Base-by-base conservation (phyloP, 2,329 filamentous ascomycete species). In the Verticillium klebahnii region DNA sequence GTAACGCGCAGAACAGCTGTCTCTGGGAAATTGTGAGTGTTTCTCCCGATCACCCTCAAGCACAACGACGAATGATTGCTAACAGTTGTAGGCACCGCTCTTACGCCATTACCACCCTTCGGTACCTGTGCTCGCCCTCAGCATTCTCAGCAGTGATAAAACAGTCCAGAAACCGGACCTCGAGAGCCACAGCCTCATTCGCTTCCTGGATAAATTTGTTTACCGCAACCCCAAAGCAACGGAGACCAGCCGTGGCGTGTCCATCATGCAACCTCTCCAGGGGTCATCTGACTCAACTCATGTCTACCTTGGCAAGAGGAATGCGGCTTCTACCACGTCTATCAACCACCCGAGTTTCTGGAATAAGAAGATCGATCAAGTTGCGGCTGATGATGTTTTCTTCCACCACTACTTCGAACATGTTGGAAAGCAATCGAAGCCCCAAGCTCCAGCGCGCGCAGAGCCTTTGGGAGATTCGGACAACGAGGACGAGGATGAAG, bases 191-290 rank as follows among this genome's bases (percentile, higher is more conserved):
- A 95, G 92, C 1, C 84, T 99, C 57, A 95, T 95, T 71, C 90
- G 96, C 74, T 99, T 99, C 82, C 82, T 99, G 62, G 95, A 99
- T 77, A 93, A 96, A 69, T 99, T 99, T 75, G 92, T 97, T n/a
- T 99, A 98, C 82, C 89, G 92, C 68, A 97, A 95, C 69, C 88
- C 94, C 64, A 97, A 97, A 81, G 80, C 87, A 4, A 84, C 83
- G 17, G 82, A 85, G 59, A 75, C 80, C 36, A 82, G 86, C 34
- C 90, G 91, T 66, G 96, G 96, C 58, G 83, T 85, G 32, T 97
- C 93, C 31, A 96, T 99, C 75, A 99, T 99, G 95, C 95, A 99
- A 75, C 95, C 96, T 45, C 79, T 81, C 60, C 77, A 84, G 63
- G 84, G 83, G 66, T 77, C 84, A 65, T 84, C 83, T 67, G 75